Evolutionary conservation across 2,329 filamentous ascomycete genomes (phyloP).

Genomic region (Beauveria pseudobassiana): DNA sequence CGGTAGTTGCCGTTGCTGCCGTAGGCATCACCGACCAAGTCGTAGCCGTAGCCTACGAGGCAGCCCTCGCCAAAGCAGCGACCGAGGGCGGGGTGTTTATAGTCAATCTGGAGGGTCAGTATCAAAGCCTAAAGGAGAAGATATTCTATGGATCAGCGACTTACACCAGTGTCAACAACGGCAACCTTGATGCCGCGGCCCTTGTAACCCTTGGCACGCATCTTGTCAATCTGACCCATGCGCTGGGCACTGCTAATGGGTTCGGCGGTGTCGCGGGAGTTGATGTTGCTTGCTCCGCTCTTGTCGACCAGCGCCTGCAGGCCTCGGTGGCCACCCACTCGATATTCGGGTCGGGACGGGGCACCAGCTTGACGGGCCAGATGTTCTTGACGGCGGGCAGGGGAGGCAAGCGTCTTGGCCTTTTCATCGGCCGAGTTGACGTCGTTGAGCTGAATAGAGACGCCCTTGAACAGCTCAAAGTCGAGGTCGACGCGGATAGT

Average conservation of each 20-base stretch:
- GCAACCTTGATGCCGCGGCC: constrained; percentile 47
- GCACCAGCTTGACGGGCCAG: constrained; percentile 40
- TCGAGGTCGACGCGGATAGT: constrained; percentile 40
- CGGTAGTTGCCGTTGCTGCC: constrained; percentile 25
- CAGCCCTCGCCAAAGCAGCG: constrained; percentile 53
- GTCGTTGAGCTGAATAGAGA: constrained; percentile 45
- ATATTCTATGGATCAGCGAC: constrained; percentile 16
- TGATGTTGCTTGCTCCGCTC: not conserved
- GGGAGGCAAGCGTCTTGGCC: constrained; percentile 31
- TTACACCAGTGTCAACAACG: constrained; percentile 47
- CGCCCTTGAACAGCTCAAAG: constrained; percentile 46
- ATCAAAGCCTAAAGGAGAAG: no score
- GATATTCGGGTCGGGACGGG: constrained; percentile 35
- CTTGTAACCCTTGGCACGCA: constrained; percentile 38
- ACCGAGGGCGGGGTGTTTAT: constrained; percentile 55
- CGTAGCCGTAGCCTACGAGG: constrained; percentile 49
- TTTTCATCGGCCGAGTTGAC: constrained; percentile 35
- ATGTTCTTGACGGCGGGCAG: constrained; percentile 40
- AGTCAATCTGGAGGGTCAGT: constrained; percentile 41
- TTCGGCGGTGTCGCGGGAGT: constrained; percentile 15
- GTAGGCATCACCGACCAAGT: constrained; percentile 51
- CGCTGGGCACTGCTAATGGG: constrained; percentile 38
- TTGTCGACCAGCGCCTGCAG: constrained; percentile 3
- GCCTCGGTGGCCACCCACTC: constrained; percentile 32
- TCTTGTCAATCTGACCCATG: constrained; percentile 50